These are phyloP conservation scores for Sphaerulina musiva DNA, from an alignment of 2,329 filamentous ascomycete species.

Conservation along the genomic window DNA sequence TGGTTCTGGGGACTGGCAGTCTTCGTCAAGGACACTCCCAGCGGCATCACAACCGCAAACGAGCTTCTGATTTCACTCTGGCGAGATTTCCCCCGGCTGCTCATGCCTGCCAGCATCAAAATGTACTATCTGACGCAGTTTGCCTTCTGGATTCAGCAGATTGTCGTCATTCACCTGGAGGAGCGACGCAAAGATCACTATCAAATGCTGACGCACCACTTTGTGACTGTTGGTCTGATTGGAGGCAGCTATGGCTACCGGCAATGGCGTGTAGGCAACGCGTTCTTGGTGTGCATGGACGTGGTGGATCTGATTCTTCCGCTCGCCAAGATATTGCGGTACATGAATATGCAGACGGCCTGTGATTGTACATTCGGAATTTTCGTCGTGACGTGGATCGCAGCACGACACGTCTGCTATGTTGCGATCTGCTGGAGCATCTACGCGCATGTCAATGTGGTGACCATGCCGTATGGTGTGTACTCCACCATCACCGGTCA, in stretches of 20 bases:
- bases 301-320: conserved; percentile 82
- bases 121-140: conserved; percentile 85
- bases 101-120: conserved; percentile 69
- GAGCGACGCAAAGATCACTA: conserved; percentile 88
- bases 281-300: conserved; percentile 90
- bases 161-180: conserved; percentile 90
- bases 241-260: conserved; percentile 79
- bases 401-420: conserved; percentile 76
- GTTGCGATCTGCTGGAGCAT: conserved; percentile 75
- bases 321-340: conserved; percentile 83
- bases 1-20: conserved; percentile 76
- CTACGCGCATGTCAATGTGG: conserved; percentile 55
- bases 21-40: conserved; percentile 27
- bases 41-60: conserved; percentile 17
- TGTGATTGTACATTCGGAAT: conserved; percentile 80
- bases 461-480: conserved; percentile 61
- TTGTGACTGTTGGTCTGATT: conserved; percentile 78
- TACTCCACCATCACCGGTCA: conserved; percentile 53
- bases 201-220: conserved; percentile 93
- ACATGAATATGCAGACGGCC: conserved; percentile 64
- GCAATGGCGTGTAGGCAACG: conserved; percentile 77
- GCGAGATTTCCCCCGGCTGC: conserved; percentile 74
- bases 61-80: conserved; percentile 52
- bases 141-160: conserved; percentile 90
- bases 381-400: conserved; percentile 80